Conservation (phyloP, 306 rosid genomes). For the Casuarina equisetifolia region DNA sequence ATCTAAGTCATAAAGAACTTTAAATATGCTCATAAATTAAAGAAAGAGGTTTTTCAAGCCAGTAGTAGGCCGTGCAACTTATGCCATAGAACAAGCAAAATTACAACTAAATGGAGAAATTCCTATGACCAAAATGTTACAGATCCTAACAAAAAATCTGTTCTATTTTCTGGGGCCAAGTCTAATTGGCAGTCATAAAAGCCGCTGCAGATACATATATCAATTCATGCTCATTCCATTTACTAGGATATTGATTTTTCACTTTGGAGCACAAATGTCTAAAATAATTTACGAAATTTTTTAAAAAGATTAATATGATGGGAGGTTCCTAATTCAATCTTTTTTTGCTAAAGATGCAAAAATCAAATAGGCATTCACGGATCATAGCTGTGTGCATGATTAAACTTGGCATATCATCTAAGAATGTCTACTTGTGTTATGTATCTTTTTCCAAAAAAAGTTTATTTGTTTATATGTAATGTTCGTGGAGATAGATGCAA, state of each 20-base stretch:
- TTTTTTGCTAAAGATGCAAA: too few relatives aligned
- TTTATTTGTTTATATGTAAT: not conserved
- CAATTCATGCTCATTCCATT: too few relatives aligned
- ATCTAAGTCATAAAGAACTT: not conserved
- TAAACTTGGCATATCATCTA: too few relatives aligned
- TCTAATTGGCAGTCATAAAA: not conserved
- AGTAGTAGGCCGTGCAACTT: not conserved
- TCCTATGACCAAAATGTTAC: not conserved
- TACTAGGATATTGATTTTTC: too few relatives aligned
- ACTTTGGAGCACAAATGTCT: too few relatives aligned
- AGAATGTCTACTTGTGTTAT: too few relatives aligned
- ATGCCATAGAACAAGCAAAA: not conserved
- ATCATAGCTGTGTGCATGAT: too few relatives aligned
- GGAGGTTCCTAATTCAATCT: too few relatives aligned
- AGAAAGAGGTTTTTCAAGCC: not conserved
- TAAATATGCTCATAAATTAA: not conserved
- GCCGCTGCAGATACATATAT: not conserved
- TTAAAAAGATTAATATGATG: too few relatives aligned
- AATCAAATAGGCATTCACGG: too few relatives aligned
- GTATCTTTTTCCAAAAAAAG: too few relatives aligned
- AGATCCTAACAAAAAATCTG: not conserved
- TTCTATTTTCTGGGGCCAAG: not conserved
- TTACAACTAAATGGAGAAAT: not conserved
- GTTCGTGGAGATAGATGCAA: not conserved
- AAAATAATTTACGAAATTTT: too few relatives aligned